These are phyloP conservation scores for Scheffersomyces lignicola DNA, from an alignment of 1,139 yeast species.

Conservation along the genomic window DNA sequence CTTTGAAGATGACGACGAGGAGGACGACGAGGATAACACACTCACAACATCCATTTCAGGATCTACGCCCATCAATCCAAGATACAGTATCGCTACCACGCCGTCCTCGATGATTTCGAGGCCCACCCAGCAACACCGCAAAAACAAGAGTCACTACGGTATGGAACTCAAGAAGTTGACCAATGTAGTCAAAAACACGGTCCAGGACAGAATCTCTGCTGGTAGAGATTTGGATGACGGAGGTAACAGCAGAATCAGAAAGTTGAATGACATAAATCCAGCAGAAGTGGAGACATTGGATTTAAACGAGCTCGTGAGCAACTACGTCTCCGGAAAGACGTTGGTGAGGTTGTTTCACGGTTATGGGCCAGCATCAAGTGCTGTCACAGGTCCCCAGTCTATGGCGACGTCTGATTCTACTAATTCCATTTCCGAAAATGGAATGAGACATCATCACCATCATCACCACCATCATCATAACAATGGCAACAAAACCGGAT, in stretches of 20 bases:
- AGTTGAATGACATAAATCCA: conserved; percentile 39
- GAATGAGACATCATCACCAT: conserved; percentile 8
- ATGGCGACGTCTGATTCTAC: neutral
- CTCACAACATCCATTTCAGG: conserved; percentile 4
- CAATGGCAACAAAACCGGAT: conserved; percentile 5
- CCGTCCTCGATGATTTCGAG: conserved; percentile 7
- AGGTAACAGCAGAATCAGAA: conserved; percentile 31
- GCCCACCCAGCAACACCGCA: conserved; percentile 5
- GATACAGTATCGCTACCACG: conserved; percentile 8
- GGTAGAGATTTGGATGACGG: conserved; percentile 27
- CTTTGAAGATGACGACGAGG: conserved; percentile 5
- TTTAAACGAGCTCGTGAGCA: conserved; percentile 34
- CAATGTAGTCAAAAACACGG: conserved; percentile 69
- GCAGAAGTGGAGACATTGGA: conserved; percentile 47
- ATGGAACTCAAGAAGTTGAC: conserved; percentile 62
- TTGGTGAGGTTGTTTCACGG: conserved; percentile 40
- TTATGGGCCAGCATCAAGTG: neutral
- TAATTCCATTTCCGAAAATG: neutral
- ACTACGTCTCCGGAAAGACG: conserved; percentile 36
- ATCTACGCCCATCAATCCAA: conserved; percentile 4
- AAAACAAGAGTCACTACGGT: conserved; percentile 35
- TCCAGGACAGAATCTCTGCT: conserved; percentile 56
- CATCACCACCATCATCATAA: conserved; percentile 14
- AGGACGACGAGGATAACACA: conserved; percentile 8
- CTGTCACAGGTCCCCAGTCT: neutral